Percentiles rank a stretch among this genome's conserved stretches.
Evolutionary conservation across 2,329 filamentous ascomycete species (phyloP).

Genomic region (Xylariomycetidae sp.): DNA sequence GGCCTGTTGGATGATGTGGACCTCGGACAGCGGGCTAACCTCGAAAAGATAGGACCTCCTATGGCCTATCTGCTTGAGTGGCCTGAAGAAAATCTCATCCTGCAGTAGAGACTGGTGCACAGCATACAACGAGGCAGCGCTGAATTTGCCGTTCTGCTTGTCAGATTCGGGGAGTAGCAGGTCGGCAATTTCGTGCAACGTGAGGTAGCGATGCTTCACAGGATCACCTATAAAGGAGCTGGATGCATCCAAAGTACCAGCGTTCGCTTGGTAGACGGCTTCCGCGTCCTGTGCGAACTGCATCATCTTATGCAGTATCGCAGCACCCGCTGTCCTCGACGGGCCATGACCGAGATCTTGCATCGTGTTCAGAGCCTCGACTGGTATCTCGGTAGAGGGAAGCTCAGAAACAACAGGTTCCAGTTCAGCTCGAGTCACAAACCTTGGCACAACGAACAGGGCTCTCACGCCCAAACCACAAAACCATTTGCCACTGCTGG

Average conservation of each 20-base stretch:
- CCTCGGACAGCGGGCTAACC: slow-evolving; percentile 52
- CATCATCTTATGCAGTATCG: slow-evolving; percentile 43
- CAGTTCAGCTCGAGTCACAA: slow-evolving; percentile 38
- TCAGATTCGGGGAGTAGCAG: slow-evolving; percentile 34
- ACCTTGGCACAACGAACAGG: slow-evolving; percentile 46
- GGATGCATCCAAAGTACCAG: slow-evolving; percentile 43
- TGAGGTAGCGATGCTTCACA: slow-evolving; percentile 39
- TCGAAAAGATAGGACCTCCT: slow-evolving; percentile 56
- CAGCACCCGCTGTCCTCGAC: slow-evolving; percentile 36
- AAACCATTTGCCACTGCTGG: slow-evolving; percentile 47
- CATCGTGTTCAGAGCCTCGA: slow-evolving; percentile 29
- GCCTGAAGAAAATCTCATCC: slow-evolving; percentile 57
- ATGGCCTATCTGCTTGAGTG: slow-evolving; percentile 43
- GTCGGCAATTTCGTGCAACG: slow-evolving; percentile 46
- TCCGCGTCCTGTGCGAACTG: slow-evolving; percentile 39
- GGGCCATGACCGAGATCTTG: slow-evolving; percentile 38
- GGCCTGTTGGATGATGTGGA: slow-evolving; percentile 45
- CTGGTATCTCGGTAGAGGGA: slow-evolving; percentile 24
- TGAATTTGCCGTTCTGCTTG: slow-evolving; percentile 33
- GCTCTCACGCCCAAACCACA: slow-evolving; percentile 37
- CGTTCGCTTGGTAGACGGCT: slow-evolving; percentile 41
- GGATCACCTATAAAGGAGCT: slow-evolving; percentile 34
- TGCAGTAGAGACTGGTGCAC: slow-evolving; percentile 61
- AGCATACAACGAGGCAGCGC: slow-evolving; percentile 57
- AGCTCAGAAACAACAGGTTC: slow-evolving; percentile 34